Base-by-base conservation (phyloP, 192 early-diverging fungal species). In the Mortierella hygrophila region DNA sequence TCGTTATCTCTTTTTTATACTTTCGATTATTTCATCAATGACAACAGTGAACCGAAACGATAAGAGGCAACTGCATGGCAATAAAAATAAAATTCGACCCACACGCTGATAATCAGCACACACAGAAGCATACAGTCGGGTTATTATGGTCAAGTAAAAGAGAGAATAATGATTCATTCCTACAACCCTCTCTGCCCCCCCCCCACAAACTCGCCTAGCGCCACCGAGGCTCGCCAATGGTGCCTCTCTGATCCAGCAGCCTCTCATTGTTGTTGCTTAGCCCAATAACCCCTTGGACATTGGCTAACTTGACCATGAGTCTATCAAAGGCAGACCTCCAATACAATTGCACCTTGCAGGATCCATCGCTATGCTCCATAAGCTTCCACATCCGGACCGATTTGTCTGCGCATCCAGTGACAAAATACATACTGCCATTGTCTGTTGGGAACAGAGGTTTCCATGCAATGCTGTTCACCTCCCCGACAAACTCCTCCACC, bases 401-500 rank as follows among this genome's bases (percentile, higher is more conserved):
- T 13, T 65, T 65, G 60, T 65, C 60, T 13, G 60, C 26, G 11
- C 60, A 65, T 15, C 60, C 60, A 32, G 60, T 65, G n/a, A 32
- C 60, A 35, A 65, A 65, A 29, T 32, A 65, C 60, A 65, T 65
- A 11, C 26, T 29, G 9, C n/a, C 29, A 65, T 65, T 11, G 60
- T 26, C 29, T 11, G 11, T 1, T 32, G 26, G 60, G 26, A 32
- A 23, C 29, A 65, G 29, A 65, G 60, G 60, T 65, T 65, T 65
- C 60, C 60, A 65, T 32, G 60, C n/a, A 32, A 65, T 65, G 60
- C 60, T 65, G 26, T 65, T 65, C 9, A 65, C 60, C 60, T 65
- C 60, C 13, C 60, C 60, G 3, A 32, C n/a, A 65, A 65, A 65
- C 60, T 65, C 60, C 26, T 26, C 3, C 11, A 65, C 60, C 26